Conservation (phyloP, 2,329 filamentous ascomycete genomes). For the Paecilomyces fulvus region DNA sequence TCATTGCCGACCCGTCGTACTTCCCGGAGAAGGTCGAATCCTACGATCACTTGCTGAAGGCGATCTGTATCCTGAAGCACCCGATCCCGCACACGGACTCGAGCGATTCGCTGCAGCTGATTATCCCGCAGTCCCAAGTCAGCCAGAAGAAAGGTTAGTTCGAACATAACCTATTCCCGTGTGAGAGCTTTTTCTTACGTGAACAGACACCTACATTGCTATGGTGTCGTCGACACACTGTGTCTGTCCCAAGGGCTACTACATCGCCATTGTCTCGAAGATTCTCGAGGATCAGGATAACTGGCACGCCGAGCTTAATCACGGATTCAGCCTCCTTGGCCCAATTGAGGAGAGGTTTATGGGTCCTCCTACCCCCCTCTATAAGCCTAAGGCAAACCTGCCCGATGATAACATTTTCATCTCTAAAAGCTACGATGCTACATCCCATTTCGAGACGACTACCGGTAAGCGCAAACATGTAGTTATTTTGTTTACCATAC, state of each 20-base stretch:
- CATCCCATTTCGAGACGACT: conserved; percentile 92
- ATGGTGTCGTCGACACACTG: conserved; percentile 94
- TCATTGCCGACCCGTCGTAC: conserved; percentile 93
- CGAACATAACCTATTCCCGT: background rate
- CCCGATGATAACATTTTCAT: conserved; percentile 88
- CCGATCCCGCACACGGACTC: conserved; percentile 84
- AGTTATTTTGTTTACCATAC: background rate
- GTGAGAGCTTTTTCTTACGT: conserved; percentile 10
- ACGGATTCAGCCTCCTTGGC: conserved; percentile 85
- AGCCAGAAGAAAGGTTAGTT: conserved; percentile 84
- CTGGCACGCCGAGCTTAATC: conserved; percentile 90
- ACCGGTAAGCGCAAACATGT: conserved; percentile 41
- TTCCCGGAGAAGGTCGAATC: conserved; percentile 85
- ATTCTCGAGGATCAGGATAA: conserved; percentile 88
- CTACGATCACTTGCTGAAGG: conserved; percentile 83
- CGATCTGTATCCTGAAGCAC: conserved; percentile 96
- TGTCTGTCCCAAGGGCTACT: conserved; percentile 98
- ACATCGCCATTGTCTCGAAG: conserved; percentile 95
- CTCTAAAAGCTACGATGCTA: conserved; percentile 97
- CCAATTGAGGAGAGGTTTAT: conserved; percentile 96
- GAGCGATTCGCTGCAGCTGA: conserved; percentile 83
- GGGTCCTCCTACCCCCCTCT: conserved; percentile 84
- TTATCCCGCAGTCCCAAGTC: conserved; percentile 96
- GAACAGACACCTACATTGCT: conserved; percentile 85
- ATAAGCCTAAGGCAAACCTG: conserved; percentile 79